A percentile compares a stretch with the other conserved stretches of the same genome.
Evolutionary conservation across 148 eudicot genomes (phyloP).

Genomic region (Hydrangea macrophylla): DNA sequence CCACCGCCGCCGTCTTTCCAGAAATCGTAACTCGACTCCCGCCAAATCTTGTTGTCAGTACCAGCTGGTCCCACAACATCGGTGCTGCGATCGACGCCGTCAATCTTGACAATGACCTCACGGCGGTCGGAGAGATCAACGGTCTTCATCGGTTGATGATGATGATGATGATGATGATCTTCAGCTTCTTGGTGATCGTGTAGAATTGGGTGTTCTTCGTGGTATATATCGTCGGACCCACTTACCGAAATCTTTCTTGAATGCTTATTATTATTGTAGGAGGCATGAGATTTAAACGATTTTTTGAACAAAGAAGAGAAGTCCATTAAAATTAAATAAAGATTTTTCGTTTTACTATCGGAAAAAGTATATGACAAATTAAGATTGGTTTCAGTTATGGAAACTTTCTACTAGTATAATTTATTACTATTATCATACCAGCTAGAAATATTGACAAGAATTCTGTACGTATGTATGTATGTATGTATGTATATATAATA

Average conservation of each 20-base stretch:
- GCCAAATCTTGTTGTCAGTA: background rate
- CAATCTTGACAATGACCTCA: constrained; percentile 45
- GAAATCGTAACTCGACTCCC: constrained; percentile 15
- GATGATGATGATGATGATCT: too few relatives aligned
- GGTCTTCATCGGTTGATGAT: background rate
- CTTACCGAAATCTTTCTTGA: constrained; percentile 9
- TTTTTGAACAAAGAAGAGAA: constrained; percentile 25
- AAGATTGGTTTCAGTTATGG: too few relatives aligned
- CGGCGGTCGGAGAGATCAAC: background rate
- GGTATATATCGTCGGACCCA: constrained; percentile 8
- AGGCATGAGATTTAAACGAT: constrained; percentile 24
- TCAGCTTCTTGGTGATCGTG: constrained; percentile 24
- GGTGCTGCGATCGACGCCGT: constrained; percentile 7
- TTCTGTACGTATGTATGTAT: background rate
- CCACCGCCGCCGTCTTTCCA: background rate
- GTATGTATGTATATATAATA: background rate
- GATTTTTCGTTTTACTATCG: too few relatives aligned
- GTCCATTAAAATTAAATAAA: constrained; percentile 22
- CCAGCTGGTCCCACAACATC: background rate
- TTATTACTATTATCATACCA: too few relatives aligned
- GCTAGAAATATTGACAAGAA: background rate
- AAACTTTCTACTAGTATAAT: too few relatives aligned
- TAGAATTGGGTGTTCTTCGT: constrained; percentile 37
- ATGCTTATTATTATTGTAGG: constrained; percentile 21
- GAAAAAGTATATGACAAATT: too few relatives aligned